Conservation (phyloP, 768 basidiomycete species). For the Lentinula sp. region DNA sequence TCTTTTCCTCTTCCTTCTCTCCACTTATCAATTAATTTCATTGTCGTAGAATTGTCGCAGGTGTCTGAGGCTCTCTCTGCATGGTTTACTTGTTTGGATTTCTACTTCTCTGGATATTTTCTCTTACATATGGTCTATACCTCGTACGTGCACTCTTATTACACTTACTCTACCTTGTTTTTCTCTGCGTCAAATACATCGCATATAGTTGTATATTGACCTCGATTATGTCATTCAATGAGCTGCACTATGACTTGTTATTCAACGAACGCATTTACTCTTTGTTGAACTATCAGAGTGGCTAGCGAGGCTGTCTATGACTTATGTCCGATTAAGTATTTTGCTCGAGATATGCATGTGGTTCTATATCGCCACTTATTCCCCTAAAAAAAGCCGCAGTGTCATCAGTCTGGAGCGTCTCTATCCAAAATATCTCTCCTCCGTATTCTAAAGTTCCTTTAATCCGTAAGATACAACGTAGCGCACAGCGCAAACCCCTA, state of each 20-base stretch:
- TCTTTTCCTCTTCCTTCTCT: neutral
- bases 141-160: neutral
- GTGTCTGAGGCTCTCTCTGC: conserved; percentile 31
- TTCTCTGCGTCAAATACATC: neutral
- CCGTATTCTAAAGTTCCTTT: neutral
- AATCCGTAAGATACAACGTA: neutral
- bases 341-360: too few relatives aligned
- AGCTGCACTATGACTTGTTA: too few relatives aligned
- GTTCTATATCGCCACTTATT: too few relatives aligned
- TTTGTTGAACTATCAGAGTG: too few relatives aligned
- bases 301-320: too few relatives aligned
- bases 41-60: conserved; percentile 50
- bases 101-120: neutral
- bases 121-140: neutral
- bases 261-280: too few relatives aligned
- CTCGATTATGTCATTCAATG: too few relatives aligned
- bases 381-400: too few relatives aligned
- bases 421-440: neutral
- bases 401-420: too few relatives aligned
- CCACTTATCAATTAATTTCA: conserved; percentile 9
- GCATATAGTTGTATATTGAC: neutral
- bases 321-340: too few relatives aligned
- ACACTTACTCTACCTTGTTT: neutral
- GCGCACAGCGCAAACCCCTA: conserved; percentile 2
- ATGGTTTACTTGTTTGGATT: neutral